Evolutionary conservation across 176 grass and related monocot species (phyloP), one percentile per base, ranked within the genome.

Genomic region (Elymus sibiricus): DNA sequence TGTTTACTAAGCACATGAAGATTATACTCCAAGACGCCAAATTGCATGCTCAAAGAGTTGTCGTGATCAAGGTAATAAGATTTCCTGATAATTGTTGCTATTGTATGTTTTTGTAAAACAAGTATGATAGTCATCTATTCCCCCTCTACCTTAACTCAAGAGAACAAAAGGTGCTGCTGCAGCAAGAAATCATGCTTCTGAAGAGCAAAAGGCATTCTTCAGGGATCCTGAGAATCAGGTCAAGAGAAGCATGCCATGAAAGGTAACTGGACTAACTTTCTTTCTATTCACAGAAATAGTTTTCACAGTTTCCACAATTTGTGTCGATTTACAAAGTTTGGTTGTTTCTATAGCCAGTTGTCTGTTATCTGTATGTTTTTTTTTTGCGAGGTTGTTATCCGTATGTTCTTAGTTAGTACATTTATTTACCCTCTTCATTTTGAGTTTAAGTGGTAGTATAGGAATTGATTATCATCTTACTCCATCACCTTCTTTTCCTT

Each of bases 241-340:
- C 44, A 95, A 92, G 84, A 98, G 93, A 90, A 98, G 96, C 83
- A 89, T 86, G 76, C 90, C 27, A 91, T 98, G 93, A 95, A 98
- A 92, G 96, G 91, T 95, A 19, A 76, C 56, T 71, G 24, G 34
- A 14, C 32, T 83, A 5, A 14, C 39, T 64, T 76, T 44, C 38
- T 14, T 37, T 78, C 8, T 65, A 82, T 47, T 62, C 22, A 62
- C 11, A 64, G 16, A 79, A 47, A 70, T 44, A 9, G 19, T 35
- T 46, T 35, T 31, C 12, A 85, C n/a, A 39, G 2, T 32, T 68
- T 76, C 7, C 46, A 49, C 58, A 28, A 29, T 66, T 82, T 74
- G 15, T 60, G n/a, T 39, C 26, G 17, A 42, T 64, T 70, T 85
- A 31, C 22, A 76, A 40, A 62, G 2, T 12, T 87, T 34, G 15